Conservation (phyloP, 208 protist species). For the Crithidia fasciculata region DNA sequence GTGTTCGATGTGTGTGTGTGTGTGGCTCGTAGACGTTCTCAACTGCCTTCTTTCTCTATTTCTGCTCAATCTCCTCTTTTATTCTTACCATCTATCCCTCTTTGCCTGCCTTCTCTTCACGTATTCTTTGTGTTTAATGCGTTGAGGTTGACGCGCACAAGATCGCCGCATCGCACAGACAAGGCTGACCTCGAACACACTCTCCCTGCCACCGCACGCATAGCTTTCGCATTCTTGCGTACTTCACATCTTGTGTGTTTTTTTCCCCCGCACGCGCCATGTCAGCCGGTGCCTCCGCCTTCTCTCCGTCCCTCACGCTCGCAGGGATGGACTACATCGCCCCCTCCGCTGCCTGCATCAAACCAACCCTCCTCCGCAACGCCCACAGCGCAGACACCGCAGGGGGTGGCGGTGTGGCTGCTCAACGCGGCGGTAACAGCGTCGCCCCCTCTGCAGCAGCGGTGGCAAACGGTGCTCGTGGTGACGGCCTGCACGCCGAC, state of each 20-base stretch:
- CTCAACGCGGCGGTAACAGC: slow-evolving; percentile 8
- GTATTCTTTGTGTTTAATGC: too few species aligned
- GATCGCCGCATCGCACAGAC: too few species aligned
- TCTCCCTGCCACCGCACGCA: not conserved
- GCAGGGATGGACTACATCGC: slow-evolving; percentile 89
- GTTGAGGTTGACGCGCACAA: too few species aligned
- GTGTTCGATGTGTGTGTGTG: too few species aligned
- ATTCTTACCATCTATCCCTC: not conserved
- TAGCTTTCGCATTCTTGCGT: not conserved
- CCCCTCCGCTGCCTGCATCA: slow-evolving; percentile 76
- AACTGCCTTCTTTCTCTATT: not conserved
- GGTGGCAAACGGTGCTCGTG: not conserved
- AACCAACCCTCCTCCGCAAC: slow-evolving; percentile 25
- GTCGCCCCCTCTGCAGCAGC: too few species aligned
- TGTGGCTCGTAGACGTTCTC: too few species aligned
- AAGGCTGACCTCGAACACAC: too few species aligned
- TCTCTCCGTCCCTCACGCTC: slow-evolving; percentile 78
- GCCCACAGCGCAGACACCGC: not conserved
- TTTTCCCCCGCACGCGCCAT: not conserved
- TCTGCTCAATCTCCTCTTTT: not conserved
- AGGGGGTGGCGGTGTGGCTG: slow-evolving; percentile 6
- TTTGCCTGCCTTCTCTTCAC: too few species aligned
- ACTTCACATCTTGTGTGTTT: not conserved
- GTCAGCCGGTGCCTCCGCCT: slow-evolving; percentile 12
- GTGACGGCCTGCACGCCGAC: slow-evolving; percentile 22